Base-by-base conservation (phyloP, 2,329 filamentous ascomycete genomes). In the Aureobasidium sp. region DNA sequence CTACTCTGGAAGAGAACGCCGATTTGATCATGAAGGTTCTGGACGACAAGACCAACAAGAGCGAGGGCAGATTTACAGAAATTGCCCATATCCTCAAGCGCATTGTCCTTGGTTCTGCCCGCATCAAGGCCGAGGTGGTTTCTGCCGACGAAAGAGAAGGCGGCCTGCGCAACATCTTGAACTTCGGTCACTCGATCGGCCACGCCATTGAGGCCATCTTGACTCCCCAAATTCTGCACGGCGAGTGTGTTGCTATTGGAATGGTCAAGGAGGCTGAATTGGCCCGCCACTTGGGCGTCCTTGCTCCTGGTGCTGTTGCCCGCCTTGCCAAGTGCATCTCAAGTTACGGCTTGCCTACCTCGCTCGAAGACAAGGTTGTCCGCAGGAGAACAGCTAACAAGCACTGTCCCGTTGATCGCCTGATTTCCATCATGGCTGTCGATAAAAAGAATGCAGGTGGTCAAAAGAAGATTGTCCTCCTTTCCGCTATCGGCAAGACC, bases 261-360 rank as follows among this genome's bases (percentile, higher is more conserved):
- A 99, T 99, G 94, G 90, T 97, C 63, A 96, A 95, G 73, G 94
- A 99, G 75, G 94, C 93, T 11, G 94, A 97, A 74, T 79, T 99
- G 61, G 90, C 94, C 29, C 88, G 94, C 61, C 90, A 92, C 73
- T 81, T 99, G 1, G 94, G 94, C 44, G 82, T 96, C 21, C 78
- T 99, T 34, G 87, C 88, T 55, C 90, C 90, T 6, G 89, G 89
- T 61, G 94, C 93, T 36, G 92, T 99, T 13, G 90, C 94, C 10
- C 86, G 94, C 61, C 79, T 99, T 55, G 85, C 88, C 61, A 97
- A 97, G 75, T 97, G 92, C 76, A 91, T 99, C 67, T 84, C 91
- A n/a, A 92, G 89, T 74, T 99, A 96, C 71, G 90, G 89, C 49
- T 79, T 99, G 49, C 94, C 94, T 1, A 94, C 88, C 4, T 91